Base-by-base conservation (phyloP, 2,329 filamentous ascomycete genomes). In the Botryosphaeria dothidea region DNA sequence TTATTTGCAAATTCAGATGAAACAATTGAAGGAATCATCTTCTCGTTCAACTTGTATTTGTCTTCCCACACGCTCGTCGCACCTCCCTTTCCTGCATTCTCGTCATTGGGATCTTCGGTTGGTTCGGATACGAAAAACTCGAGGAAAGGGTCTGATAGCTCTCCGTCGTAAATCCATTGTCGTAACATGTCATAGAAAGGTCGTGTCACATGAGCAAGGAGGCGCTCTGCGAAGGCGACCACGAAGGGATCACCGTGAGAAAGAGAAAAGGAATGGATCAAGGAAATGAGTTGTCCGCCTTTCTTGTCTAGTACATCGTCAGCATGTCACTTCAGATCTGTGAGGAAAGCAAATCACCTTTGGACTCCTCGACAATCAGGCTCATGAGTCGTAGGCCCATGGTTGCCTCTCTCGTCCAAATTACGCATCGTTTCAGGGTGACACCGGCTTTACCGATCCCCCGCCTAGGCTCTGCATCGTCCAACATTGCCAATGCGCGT, bases 141-240 rank as follows among this genome's bases (percentile, higher is more conserved):
- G 64, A 88, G 85, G 72, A 93, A 97, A 0, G 96, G 95, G 77
- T 99, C 95, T n/a, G 92, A 93, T 15, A 99, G 85, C 81, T 99
- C 96, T 67, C 95, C 95, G 72, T 99, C 94, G 74, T 99, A 99
- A 58, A 99, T 97, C 95, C 95, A 99, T 71, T 92, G 91, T 63
- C 93, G 88, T 62, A 99, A 83, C 82, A 99, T 97, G 72, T 96
- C 92, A 76, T 99, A 99, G 75, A 99, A 99, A 0, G 96, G 96
- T 17, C 91, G 86, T 1, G 95, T 97, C 62, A 99, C 91, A 72
- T 94, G 92, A 5, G 86, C 85, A 5, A 99, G 84, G 29, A 99
- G 83, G 25, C 94, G 88, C 77, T 98, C 94, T 0, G 95, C 95
- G 80, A 98, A 98, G 0, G 90, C 90, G 68, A 91, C 91, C 27